phyloP scores from a whole-genome alignment of 2,329 filamentous ascomycete species.

The Diatrype stigma region DNA sequence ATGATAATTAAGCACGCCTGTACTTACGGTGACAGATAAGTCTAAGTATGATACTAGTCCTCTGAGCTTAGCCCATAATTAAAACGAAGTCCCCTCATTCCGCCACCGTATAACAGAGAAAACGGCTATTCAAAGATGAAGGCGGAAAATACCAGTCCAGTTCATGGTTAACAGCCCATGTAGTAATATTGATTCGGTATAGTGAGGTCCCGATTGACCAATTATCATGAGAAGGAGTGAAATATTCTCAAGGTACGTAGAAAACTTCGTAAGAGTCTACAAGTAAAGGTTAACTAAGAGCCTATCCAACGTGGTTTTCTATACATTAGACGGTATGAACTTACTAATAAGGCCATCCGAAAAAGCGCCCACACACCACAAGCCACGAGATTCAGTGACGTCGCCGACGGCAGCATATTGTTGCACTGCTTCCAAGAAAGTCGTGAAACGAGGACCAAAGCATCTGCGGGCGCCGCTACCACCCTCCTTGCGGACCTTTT shows the following conservation, averaged over 20 bases:
- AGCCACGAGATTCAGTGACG: background rate
- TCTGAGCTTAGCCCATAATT: too few species aligned
- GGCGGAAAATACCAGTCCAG: too few species aligned
- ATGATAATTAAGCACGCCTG: too few species aligned
- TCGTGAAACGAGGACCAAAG: background rate
- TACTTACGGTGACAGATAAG: too few species aligned
- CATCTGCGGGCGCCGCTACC: background rate
- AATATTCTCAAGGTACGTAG: slow-evolving; percentile 34
- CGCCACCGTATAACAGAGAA: too few species aligned
- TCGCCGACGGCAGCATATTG: background rate
- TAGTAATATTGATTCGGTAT: slow-evolving; percentile 34
- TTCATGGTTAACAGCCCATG: too few species aligned
- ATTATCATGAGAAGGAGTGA: slow-evolving; percentile 37
- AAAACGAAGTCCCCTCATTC: too few species aligned
- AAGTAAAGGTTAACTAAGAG: background rate
- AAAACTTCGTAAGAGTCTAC: slow-evolving; percentile 7
- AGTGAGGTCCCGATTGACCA: slow-evolving; percentile 35
- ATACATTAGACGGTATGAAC: background rate
- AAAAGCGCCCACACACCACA: background rate
- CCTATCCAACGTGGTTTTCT: background rate
- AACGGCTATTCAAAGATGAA: too few species aligned
- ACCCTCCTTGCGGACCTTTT: background rate
- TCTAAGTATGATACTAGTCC: too few species aligned
- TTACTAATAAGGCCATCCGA: background rate
- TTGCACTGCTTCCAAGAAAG: background rate